Conservation (phyloP, 164 flowering plant species). For the Nymphaea colorata region DNA sequence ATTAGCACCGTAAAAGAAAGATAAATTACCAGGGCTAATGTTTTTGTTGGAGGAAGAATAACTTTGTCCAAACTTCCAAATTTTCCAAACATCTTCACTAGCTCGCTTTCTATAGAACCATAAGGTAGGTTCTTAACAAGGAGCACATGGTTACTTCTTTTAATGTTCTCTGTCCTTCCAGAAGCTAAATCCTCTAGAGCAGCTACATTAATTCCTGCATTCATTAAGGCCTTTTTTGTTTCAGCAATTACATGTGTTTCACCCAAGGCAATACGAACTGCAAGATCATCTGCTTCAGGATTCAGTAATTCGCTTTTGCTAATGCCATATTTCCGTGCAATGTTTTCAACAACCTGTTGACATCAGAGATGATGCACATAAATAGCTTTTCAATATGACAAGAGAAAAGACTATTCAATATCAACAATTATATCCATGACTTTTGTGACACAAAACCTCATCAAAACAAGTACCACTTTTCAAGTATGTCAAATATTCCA, state of each 20-base stretch:
- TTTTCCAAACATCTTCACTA: slow-evolving; percentile 69
- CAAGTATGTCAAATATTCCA: too few species aligned
- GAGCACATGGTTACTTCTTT: slow-evolving; percentile 80
- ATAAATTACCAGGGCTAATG: slow-evolving; percentile 70
- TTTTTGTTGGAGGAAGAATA: slow-evolving; percentile 79
- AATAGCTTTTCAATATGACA: background rate
- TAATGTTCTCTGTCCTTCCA: slow-evolving; percentile 39
- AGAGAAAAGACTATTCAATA: too few species aligned
- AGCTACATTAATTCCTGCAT: slow-evolving; percentile 70
- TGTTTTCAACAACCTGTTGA: slow-evolving; percentile 75
- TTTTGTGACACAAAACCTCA: too few species aligned
- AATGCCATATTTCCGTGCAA: slow-evolving; percentile 75
- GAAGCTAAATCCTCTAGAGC: slow-evolving; percentile 62
- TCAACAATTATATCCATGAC: too few species aligned
- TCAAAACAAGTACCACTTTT: too few species aligned
- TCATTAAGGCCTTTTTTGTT: slow-evolving; percentile 68
- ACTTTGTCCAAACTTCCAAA: slow-evolving; percentile 83
- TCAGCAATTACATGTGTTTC: slow-evolving; percentile 86
- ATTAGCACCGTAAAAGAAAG: background rate
- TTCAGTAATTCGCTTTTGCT: slow-evolving; percentile 84
- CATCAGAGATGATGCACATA: background rate
- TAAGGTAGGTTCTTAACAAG: slow-evolving; percentile 92
- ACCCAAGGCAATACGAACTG: slow-evolving; percentile 86
- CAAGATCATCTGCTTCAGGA: slow-evolving; percentile 74
- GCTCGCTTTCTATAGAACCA: slow-evolving; percentile 72